Evolutionary conservation across 495 filamentous ascomycete genomes (phyloP), one percentile per base, ranked within the genome.

Genomic region (Penicillium samsonianum): DNA sequence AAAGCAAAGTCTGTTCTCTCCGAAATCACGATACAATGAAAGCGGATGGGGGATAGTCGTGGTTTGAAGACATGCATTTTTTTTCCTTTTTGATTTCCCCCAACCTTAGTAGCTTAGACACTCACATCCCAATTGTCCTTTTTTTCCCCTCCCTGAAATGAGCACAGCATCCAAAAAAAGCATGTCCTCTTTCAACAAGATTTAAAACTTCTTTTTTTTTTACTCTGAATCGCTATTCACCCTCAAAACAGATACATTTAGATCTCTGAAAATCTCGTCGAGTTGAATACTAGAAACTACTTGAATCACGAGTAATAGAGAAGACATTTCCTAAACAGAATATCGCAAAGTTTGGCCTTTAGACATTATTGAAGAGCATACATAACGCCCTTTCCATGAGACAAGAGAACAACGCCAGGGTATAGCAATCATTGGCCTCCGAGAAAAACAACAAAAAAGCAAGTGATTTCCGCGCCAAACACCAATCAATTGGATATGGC

Each of bases 11-110:
- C 56, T 25, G 38, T 59, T 56, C 59, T 56, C 59, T 59, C 50
- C 65, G 63, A 70, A 51, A 67, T 75, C 65, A 77, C 71, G 74
- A 75, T 77, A 71, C 73, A 72, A 77, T 63, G 73, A 73, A 70
- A 68, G 70, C 68, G 65, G 72, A 64, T 58, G 69, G 64, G 65
- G 67, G 53, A 30, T 62, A 73, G 61, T 60, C 68, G 68, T 64
- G 71, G 67, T 67, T 64, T 69, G 68, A 68, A 63, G 64, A 64
- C 67, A 74, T 70, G 72, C 70, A 68, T 72, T 72, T 71, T 61
- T 62, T 60, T 64, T 66, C 61, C 62, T 64, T 57, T 65, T 67
- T 64, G 53, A 62, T 65, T 65, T 63, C 66, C 62, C 64, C 60
- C 58, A 56, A 68, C 56, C 68, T 65, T 72, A 74, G 73, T 76